These are phyloP conservation scores for Leptodontidium sp. DNA, from an alignment of 2,329 filamentous ascomycete genomes.

Conservation along the genomic window DNA sequence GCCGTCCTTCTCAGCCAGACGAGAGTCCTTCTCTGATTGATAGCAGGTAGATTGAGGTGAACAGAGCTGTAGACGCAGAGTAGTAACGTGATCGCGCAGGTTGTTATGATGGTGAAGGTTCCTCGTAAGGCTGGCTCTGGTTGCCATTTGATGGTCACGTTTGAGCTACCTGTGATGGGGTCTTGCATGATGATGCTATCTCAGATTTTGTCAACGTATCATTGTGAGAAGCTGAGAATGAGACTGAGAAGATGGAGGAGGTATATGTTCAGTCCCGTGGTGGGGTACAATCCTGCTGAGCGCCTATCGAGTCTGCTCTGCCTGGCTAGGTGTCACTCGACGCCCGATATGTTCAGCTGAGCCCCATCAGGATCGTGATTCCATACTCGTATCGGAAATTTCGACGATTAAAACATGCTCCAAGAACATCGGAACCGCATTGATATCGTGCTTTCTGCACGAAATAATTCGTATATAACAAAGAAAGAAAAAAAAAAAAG, in stretches of 20 bases:
- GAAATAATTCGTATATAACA: too few relatives aligned
- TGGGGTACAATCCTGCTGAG: too few relatives aligned
- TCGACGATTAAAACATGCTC: too few relatives aligned
- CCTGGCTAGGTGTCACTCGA: too few relatives aligned
- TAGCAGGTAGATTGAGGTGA: constrained; percentile 4
- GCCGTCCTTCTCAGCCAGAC: background rate
- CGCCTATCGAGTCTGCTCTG: too few relatives aligned
- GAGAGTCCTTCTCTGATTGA: background rate
- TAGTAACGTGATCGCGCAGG: constrained; percentile 2
- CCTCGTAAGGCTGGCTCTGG: constrained; percentile 3
- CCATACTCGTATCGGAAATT: too few relatives aligned
- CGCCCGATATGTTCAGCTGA: too few relatives aligned
- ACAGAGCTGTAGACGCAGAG: constrained; percentile 10
- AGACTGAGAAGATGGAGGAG: background rate
- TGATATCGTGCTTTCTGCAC: too few relatives aligned
- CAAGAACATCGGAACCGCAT: too few relatives aligned
- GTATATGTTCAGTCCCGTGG: too few relatives aligned
- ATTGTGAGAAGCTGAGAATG: background rate
- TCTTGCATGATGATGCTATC: background rate
- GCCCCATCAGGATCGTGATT: too few relatives aligned
- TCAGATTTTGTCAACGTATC: background rate
- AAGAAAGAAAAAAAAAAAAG: too few relatives aligned
- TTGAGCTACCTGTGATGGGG: background rate
- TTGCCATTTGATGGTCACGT: background rate
- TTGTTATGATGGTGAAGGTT: background rate